Conservation (phyloP, 768 basidiomycete species). For the Boletus rubescentipes region DNA sequence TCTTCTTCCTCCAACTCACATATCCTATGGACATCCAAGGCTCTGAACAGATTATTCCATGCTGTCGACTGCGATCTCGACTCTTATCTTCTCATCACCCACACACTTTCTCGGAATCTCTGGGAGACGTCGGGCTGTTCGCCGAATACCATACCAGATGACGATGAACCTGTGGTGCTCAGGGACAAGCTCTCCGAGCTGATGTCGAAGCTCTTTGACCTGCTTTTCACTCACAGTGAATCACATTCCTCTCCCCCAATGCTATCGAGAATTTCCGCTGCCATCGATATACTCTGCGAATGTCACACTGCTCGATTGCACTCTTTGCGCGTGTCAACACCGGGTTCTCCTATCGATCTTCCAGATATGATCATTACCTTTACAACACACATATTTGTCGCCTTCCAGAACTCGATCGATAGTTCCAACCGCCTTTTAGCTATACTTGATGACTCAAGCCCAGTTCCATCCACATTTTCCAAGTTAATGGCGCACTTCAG, state of each 20-base stretch:
- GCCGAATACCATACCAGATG: neutral
- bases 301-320: constrained; percentile 24
- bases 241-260: neutral
- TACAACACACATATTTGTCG: constrained; percentile 18
- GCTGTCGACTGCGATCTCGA: constrained; percentile 32
- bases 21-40: constrained; percentile 45
- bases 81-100: constrained; percentile 33
- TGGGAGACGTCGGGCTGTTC: constrained; percentile 1
- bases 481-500: constrained; percentile 26
- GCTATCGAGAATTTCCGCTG: constrained; percentile 9
- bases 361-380: constrained; percentile 26
- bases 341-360: constrained; percentile 15
- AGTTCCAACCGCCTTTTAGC: constrained; percentile 16
- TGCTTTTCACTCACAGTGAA: constrained; percentile 12
- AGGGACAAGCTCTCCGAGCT: constrained; percentile 21
- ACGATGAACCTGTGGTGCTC: constrained; percentile 4
- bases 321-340: constrained; percentile 4
- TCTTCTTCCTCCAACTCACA: constrained; percentile 33
- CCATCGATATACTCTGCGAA: constrained; percentile 27
- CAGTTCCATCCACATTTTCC: constrained; percentile 33
- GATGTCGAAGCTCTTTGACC: constrained; percentile 24
- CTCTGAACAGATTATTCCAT: constrained; percentile 37
- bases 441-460: constrained; percentile 28
- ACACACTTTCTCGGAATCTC: constrained; percentile 28
- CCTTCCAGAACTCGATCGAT: constrained; percentile 8